A percentile compares a stretch with the other conserved stretches of the same genome.
Evolutionary conservation across 768 basidiomycete genomes (phyloP).

Genomic region (Kwoniella bestiolae): DNA sequence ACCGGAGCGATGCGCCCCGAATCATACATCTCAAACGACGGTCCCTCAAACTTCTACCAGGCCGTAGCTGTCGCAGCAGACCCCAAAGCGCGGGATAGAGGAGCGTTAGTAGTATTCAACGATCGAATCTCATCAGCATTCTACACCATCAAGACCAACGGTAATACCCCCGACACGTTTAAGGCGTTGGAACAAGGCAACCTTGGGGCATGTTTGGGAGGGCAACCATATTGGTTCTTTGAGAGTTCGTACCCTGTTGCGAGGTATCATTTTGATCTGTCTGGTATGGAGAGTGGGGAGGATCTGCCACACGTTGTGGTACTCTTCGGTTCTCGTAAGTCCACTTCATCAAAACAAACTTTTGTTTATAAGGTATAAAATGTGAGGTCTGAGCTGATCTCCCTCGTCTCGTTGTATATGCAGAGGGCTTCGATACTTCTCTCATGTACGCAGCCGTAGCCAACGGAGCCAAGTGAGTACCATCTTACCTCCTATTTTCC

Average conservation of each 20-base stretch:
- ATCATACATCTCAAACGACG: constrained; percentile 50
- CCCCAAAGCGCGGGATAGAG: constrained; percentile 35
- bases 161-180: constrained; percentile 54
- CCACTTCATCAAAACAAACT: not conserved
- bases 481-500: too few species aligned
- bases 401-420: too few species aligned
- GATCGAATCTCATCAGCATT: constrained; percentile 54
- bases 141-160: constrained; percentile 52
- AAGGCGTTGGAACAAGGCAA: constrained; percentile 53
- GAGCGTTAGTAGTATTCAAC: constrained; percentile 54
- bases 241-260: constrained; percentile 40
- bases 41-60: constrained; percentile 49
- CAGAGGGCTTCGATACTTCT: constrained; percentile 22
- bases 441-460: constrained; percentile 24
- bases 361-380: too few species aligned
- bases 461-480: constrained; percentile 31
- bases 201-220: constrained; percentile 44
- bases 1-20: constrained; percentile 57
- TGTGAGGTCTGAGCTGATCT: too few species aligned
- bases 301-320: constrained; percentile 40
- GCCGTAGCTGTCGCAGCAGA: constrained; percentile 45
- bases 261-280: constrained; percentile 58
- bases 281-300: constrained; percentile 12
- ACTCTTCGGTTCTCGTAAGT: constrained; percentile 32
- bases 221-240: constrained; percentile 45